Evolutionary conservation across 805 yeast species (phyloP).

Genomic region (Komagataella populi): DNA sequence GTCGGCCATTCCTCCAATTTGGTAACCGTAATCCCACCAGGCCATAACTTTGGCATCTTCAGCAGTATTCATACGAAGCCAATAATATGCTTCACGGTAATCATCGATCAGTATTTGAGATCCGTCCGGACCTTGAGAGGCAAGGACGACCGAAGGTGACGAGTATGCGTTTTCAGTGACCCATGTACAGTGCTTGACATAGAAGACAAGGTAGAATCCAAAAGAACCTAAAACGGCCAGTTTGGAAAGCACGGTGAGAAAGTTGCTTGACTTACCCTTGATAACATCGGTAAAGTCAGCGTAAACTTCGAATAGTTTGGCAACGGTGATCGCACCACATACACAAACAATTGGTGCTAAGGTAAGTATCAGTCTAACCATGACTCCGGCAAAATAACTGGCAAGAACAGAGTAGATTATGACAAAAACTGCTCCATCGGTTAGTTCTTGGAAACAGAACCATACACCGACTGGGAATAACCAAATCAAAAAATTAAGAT

Average conservation of each 20-base stretch:
- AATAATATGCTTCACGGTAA: conserved; percentile 96
- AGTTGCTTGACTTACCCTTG: not conserved
- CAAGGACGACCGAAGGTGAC: conserved; percentile 92
- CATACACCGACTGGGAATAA: conserved; percentile 96
- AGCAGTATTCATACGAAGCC: conserved; percentile 96
- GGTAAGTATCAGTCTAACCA: conserved; percentile 96
- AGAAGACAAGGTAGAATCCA: conserved; percentile 58
- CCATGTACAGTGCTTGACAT: conserved; percentile 94
- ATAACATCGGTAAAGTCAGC: conserved; percentile 34
- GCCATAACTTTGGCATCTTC: conserved; percentile 95
- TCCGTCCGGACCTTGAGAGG: conserved; percentile 78
- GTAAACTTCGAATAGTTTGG: conserved; percentile 74
- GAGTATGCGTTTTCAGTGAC: conserved; percentile 93
- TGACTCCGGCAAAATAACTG: conserved; percentile 96
- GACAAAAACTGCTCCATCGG: conserved; percentile 86
- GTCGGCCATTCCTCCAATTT: conserved; percentile 99
- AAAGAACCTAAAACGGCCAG: conserved; percentile 53
- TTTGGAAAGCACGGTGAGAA: conserved; percentile 30
- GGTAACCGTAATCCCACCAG: conserved; percentile 99
- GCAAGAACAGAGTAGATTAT: conserved; percentile 88
- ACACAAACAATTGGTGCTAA: conserved; percentile 95
- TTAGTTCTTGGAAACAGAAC: conserved; percentile 76
- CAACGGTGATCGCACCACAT: conserved; percentile 77
- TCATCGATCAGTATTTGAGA: conserved; percentile 80
- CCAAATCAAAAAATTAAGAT: conserved; percentile 88